phyloP scores from a whole-genome alignment of 2,329 filamentous ascomycete species.

The Xylariaceae sp. region DNA sequence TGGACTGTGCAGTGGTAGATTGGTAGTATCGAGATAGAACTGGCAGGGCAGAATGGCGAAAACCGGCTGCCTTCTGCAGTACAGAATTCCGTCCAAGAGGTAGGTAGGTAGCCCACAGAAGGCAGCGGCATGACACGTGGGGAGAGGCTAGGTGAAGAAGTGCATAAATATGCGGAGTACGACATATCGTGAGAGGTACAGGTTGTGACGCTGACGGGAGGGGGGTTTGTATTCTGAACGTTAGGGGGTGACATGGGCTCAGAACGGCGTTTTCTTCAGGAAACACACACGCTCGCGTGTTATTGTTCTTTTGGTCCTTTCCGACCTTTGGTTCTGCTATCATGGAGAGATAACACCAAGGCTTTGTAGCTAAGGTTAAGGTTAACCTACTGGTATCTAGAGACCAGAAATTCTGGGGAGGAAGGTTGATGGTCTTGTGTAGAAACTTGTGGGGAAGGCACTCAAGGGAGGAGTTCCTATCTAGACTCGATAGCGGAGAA shows the following conservation, averaged over 20 bases:
- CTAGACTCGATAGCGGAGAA: background rate
- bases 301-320: no score
- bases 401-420: no score
- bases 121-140: slow-evolving; percentile 10
- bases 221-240: background rate
- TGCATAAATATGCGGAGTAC: slow-evolving; percentile 1
- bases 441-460: background rate
- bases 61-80: slow-evolving; percentile 3
- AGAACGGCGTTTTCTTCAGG: no score
- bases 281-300: no score
- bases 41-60: background rate
- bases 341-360: no score
- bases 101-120: background rate
- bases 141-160: background rate
- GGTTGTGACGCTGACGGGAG: background rate
- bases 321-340: no score
- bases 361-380: no score
- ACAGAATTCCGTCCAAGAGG: background rate
- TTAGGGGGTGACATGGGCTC: no score
- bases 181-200: background rate
- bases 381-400: no score
- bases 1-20: no score
- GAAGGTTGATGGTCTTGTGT: background rate
- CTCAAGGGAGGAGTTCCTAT: background rate
- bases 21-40: no score